phyloP scores from a whole-genome alignment of 1,284 basidiomycete species.

The Schizophyllum commune region DNA sequence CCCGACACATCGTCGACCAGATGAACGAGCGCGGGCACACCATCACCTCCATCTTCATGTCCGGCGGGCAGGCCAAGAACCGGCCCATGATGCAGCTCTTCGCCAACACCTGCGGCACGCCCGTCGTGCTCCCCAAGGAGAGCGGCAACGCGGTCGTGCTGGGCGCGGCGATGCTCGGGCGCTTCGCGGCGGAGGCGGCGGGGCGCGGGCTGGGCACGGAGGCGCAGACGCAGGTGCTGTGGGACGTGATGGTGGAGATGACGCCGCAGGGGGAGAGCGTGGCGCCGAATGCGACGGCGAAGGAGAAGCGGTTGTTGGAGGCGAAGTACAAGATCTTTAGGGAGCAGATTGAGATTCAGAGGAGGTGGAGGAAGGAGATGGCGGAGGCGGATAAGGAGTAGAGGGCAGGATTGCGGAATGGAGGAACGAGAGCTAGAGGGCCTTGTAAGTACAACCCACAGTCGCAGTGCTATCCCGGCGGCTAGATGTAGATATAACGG shows the following conservation, averaged over 20 bases:
- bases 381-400: constrained; percentile 38
- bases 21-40: constrained; percentile 86
- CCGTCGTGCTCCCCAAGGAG: constrained; percentile 77
- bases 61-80: constrained; percentile 89
- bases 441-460: background rate
- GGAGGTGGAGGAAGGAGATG: constrained; percentile 70
- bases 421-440: too few species aligned
- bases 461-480: background rate
- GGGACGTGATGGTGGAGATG: constrained; percentile 97
- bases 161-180: constrained; percentile 89
- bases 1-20: constrained; percentile 88
- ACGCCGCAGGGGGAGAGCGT: constrained; percentile 79
- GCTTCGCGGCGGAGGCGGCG: constrained; percentile 71
- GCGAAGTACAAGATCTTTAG: constrained; percentile 94
- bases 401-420: background rate
- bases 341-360: constrained; percentile 85
- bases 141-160: constrained; percentile 82
- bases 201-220: constrained; percentile 29
- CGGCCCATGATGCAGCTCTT: constrained; percentile 78
- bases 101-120: constrained; percentile 79
- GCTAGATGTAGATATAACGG: too few species aligned
- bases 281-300: constrained; percentile 51
- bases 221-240: constrained; percentile 64
- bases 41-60: constrained; percentile 87
- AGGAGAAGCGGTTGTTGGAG: constrained; percentile 71